Conservation (phyloP, 2,329 filamentous ascomycete species). For the Pleoardoris graminearum region DNA sequence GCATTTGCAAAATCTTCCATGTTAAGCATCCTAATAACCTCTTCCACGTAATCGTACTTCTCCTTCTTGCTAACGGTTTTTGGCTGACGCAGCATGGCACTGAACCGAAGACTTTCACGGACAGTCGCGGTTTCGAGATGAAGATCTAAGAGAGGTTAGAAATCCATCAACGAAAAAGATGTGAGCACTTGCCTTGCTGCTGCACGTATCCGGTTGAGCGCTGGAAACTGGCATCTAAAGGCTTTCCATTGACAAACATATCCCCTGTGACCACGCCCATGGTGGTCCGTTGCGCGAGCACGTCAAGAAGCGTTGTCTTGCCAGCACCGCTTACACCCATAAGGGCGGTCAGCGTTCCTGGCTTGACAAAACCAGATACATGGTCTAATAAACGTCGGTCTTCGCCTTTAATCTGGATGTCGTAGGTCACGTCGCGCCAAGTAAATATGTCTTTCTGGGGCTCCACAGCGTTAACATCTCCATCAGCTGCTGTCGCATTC, state of each 20-base stretch:
- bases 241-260: slow-evolving; percentile 46
- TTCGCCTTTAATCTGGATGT: slow-evolving; percentile 48
- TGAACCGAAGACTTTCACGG: slow-evolving; percentile 42
- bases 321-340: slow-evolving; percentile 47
- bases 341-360: slow-evolving; percentile 53
- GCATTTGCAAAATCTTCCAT: slow-evolving; percentile 70
- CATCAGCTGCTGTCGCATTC: slow-evolving; percentile 31
- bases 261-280: slow-evolving; percentile 46
- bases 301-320: slow-evolving; percentile 45
- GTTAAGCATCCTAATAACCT: slow-evolving; percentile 67
- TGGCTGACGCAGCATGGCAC: slow-evolving; percentile 53
- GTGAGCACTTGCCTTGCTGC: slow-evolving; percentile 34
- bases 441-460: slow-evolving; percentile 50
- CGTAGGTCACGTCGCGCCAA: slow-evolving; percentile 40
- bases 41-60: slow-evolving; percentile 65
- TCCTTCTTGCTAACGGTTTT: slow-evolving; percentile 57
- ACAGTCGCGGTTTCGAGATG: slow-evolving; percentile 46
- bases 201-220: slow-evolving; percentile 47
- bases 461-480: slow-evolving; percentile 45
- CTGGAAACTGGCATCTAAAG: slow-evolving; percentile 41
- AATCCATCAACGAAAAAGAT: background rate
- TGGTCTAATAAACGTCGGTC: slow-evolving; percentile 58
- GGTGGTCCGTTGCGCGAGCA: slow-evolving; percentile 39
- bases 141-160: slow-evolving; percentile 27
- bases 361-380: slow-evolving; percentile 60